These are phyloP conservation scores for Amoebophrya sp. DNA, from an alignment of 169 alveolate genomes.

Conservation along the genomic window DNA sequence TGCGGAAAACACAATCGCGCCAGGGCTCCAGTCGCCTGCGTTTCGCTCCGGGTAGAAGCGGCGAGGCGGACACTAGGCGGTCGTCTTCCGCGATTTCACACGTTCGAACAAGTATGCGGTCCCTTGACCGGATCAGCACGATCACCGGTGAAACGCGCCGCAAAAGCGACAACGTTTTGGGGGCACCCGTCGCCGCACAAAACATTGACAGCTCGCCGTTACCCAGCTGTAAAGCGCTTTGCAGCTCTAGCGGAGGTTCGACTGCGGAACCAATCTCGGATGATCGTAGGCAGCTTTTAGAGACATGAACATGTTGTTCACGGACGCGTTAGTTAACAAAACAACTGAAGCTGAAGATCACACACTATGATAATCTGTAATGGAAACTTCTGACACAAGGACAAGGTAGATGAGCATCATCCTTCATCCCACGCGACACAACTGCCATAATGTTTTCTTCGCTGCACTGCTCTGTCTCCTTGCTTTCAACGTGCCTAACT, in stretches of 20 bases:
- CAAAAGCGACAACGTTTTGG: neutral
- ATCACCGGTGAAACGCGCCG: neutral
- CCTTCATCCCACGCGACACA: neutral
- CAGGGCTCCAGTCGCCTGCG: neutral
- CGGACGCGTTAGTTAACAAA: neutral
- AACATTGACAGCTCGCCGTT: neutral
- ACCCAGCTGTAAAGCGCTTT: neutral
- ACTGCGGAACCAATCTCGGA: too few relatives aligned
- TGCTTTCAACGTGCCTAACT: too few relatives aligned
- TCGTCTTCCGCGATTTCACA: constrained; percentile 16
- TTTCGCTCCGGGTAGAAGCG: neutral
- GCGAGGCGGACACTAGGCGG: neutral
- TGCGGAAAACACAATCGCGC: neutral
- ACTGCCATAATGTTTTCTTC: too few relatives aligned
- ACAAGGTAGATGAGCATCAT: neutral
- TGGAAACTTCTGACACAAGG: neutral
- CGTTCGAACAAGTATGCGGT: neutral
- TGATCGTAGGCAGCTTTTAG: too few relatives aligned
- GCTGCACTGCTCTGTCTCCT: too few relatives aligned
- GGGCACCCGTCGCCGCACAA: neutral
- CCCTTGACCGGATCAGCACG: neutral
- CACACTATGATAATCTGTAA: neutral
- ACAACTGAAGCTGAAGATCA: neutral
- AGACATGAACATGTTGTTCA: too few relatives aligned
- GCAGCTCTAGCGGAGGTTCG: neutral